Percentiles rank a stretch among this genome's conserved stretches.
Conservation (phyloP, 2,329 filamentous ascomycete genomes). For the Mycosphaerella sp. region DNA sequence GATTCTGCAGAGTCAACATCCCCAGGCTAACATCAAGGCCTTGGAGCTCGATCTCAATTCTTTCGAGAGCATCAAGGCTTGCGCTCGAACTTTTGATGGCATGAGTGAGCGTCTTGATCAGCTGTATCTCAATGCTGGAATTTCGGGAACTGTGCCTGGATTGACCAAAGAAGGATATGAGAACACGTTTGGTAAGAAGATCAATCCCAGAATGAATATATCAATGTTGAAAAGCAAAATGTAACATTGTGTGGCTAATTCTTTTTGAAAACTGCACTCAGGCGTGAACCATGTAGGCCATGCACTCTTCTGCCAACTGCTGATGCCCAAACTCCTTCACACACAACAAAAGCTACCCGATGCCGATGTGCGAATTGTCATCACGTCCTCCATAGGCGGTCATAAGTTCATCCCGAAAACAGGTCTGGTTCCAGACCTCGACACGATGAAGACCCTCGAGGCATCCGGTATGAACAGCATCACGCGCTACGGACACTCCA, state of each 20-base stretch:
- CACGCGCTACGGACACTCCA: conserved; percentile 42
- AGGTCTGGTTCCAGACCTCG: conserved; percentile 4
- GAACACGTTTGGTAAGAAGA: conserved; percentile 31
- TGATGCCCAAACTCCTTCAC: conserved; percentile 34
- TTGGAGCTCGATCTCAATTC: conserved; percentile 48
- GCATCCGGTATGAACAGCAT: conserved; percentile 8
- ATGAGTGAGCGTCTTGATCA: conserved; percentile 37
- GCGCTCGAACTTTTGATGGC: conserved; percentile 32
- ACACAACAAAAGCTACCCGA: conserved; percentile 38
- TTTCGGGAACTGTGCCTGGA: conserved; percentile 29
- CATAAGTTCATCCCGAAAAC: background rate
- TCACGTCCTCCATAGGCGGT: conserved; percentile 17
- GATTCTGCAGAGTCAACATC: conserved; percentile 35
- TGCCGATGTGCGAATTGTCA: conserved; percentile 43
- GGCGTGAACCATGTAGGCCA: conserved; percentile 30
- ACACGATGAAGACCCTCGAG: conserved; percentile 16
- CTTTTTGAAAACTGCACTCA: background rate
- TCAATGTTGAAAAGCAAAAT: no score
- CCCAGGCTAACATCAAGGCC: conserved; percentile 38
- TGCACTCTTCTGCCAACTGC: conserved; percentile 25
- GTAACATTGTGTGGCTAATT: no score
- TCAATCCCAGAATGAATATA: no score
- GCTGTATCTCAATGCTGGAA: conserved; percentile 42
- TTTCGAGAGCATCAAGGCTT: conserved; percentile 44
- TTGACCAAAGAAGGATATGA: conserved; percentile 36